phyloP scores from a whole-genome alignment of 768 basidiomycete species.

The Amanita rubescens region DNA sequence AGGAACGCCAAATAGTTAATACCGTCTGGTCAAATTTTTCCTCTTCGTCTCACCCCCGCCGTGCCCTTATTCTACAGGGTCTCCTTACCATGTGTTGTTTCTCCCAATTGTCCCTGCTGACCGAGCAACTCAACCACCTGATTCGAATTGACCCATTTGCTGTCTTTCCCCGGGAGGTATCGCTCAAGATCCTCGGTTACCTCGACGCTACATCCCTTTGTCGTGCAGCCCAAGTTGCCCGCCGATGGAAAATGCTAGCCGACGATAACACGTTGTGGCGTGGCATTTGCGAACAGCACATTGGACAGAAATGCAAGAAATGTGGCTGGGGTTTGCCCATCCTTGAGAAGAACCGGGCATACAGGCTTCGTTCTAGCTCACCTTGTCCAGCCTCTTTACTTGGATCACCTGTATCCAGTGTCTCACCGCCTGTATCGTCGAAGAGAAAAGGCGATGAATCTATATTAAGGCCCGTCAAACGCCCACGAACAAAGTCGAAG shows the following conservation, averaged over 20 bases:
- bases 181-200: conserved; percentile 77
- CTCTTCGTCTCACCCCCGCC: conserved; percentile 82
- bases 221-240: conserved; percentile 86
- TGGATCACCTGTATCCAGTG: conserved; percentile 11
- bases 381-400: conserved; percentile 26
- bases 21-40: conserved; percentile 96
- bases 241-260: conserved; percentile 78
- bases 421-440: conserved; percentile 13
- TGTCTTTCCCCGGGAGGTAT: conserved; percentile 85
- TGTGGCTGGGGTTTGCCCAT: conserved; percentile 97
- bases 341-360: conserved; percentile 63
- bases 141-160: conserved; percentile 95
- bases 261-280: conserved; percentile 96
- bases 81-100: conserved; percentile 99
- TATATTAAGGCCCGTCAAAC: conserved; percentile 39
- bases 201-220: conserved; percentile 92
- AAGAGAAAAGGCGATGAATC: conserved; percentile 27
- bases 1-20: conserved; percentile 84
- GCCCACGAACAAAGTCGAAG: conserved; percentile 16
- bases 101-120: conserved; percentile 93
- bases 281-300: conserved; percentile 96
- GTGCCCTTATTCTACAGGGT: conserved; percentile 92
- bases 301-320: conserved; percentile 92
- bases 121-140: conserved; percentile 84
- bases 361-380: conserved; percentile 31